Base-by-base conservation (phyloP, 2,329 filamentous ascomycete genomes). In the Cucurbitaria berberidis region DNA sequence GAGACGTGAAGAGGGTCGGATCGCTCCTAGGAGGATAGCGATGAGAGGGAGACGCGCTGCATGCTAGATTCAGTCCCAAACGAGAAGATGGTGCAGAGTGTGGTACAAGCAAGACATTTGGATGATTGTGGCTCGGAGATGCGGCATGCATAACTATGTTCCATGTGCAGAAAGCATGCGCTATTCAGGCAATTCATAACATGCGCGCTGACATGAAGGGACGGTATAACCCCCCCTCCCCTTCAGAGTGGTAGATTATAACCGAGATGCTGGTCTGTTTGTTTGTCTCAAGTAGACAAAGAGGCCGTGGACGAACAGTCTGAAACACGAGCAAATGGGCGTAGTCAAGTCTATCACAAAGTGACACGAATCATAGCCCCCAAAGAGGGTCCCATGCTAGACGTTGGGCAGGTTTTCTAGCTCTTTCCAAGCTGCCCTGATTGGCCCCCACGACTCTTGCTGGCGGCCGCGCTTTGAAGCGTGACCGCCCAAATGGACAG, bases 361-460 rank as follows among this genome's bases (percentile, higher is more conserved):
- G 60, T 57, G 61, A 59, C 60, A 66, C 64, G 67, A 70, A 60
- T 69, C 66, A 63, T 53, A 48, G 54, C 41, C 30, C 36, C 47
- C 43, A 36, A 53, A 47, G 42, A 49, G 45, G 49, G 45, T 44
- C 53, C 55, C 50, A 44, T 51, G 58, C 57, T 48, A 41, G 53
- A 49, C 34, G 34, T 45, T 36, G 54, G 55, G 58, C 64, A 64
- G 60, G 66, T 62, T 67, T 71, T 73, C 68, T 68, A 70, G 68
- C 63, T 63, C 61, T 61, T 72, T 73, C 68, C 57, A 68, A 44
- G 51, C 39, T 5, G 50, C 48, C 45, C 47, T 69, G 69, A 70
- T 71, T 72, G 69, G 71, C 58, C 51, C 60, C 58, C 48, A 55
- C 49, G 57, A 56, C 57, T 53, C 42, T 52, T 45, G 57, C 52